Evolutionary conservation across 2,329 filamentous ascomycete species (phyloP).

Genomic region (Penicillium nordicum): DNA sequence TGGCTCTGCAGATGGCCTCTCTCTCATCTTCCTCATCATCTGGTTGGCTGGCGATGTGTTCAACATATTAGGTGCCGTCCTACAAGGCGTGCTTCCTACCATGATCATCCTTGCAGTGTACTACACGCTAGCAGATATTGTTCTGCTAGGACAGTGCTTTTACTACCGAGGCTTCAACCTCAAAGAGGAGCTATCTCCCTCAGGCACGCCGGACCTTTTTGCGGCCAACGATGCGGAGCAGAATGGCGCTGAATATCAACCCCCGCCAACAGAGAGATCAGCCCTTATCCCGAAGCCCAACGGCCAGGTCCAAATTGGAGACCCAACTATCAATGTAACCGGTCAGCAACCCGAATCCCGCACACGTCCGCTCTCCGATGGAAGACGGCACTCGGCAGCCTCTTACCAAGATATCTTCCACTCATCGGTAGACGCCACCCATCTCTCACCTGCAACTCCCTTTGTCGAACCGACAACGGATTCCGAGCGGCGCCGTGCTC

Average conservation of each 20-base stretch:
- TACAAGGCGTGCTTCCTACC: conserved; percentile 88
- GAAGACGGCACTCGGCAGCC: conserved; percentile 27
- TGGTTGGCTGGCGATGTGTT: conserved; percentile 95
- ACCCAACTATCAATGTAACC: background rate
- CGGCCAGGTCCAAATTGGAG: conserved; percentile 14
- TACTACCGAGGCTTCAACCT: conserved; percentile 81
- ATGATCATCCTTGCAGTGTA: conserved; percentile 96
- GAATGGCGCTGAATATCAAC: conserved; percentile 17
- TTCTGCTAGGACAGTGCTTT: conserved; percentile 85
- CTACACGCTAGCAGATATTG: conserved; percentile 87
- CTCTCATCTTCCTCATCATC: conserved; percentile 84
- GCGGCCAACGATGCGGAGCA: conserved; percentile 14
- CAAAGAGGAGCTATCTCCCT: conserved; percentile 28
- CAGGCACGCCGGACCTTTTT: conserved; percentile 13
- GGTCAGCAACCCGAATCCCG: conserved; percentile 4
- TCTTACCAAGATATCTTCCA: conserved; percentile 48
- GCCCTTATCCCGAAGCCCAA: conserved; percentile 26
- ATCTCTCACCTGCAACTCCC: conserved; percentile 79
- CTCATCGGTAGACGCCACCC: conserved; percentile 58
- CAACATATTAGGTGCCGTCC: conserved; percentile 87
- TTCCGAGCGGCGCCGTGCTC: conserved; percentile 27
- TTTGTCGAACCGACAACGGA: conserved; percentile 54
- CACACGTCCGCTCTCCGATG: conserved; percentile 8
- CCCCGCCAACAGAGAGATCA: conserved; percentile 30
- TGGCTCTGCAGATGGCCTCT: conserved; percentile 79